These are phyloP conservation scores for Mycosarcoma maydis DNA, from an alignment of 1,284 basidiomycete genomes.

Conservation along the genomic window DNA sequence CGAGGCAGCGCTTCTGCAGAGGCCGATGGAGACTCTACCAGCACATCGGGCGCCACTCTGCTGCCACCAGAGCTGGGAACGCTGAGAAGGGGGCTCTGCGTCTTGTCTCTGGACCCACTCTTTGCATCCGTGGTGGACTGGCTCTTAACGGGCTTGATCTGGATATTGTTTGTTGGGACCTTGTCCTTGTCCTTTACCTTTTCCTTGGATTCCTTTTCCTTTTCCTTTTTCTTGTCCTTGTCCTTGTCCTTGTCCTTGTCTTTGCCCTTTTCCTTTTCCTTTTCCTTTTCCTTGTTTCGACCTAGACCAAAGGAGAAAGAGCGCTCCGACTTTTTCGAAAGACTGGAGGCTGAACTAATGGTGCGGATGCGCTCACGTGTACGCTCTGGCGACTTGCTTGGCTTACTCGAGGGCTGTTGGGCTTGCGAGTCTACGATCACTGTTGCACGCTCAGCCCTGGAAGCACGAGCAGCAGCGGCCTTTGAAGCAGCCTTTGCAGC, in stretches of 20 bases:
- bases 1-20: slow-evolving; percentile 19
- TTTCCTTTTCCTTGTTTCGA: slow-evolving; percentile 27
- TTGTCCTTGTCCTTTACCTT: slow-evolving; percentile 6
- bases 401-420: neutral
- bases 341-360: slow-evolving; percentile 19
- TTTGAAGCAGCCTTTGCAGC: no score
- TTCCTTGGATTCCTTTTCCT: neutral
- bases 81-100: slow-evolving; percentile 8
- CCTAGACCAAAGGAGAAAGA: slow-evolving; percentile 28
- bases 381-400: slow-evolving; percentile 17
- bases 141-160: neutral
- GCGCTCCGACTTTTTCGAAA: slow-evolving; percentile 44
- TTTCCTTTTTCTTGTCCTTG: neutral
- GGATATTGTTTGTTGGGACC: slow-evolving; percentile 2
- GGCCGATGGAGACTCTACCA: slow-evolving; percentile 30
- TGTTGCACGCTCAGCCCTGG: slow-evolving; percentile 4
- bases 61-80: slow-evolving; percentile 7
- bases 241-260: slow-evolving; percentile 10
- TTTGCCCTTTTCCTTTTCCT: slow-evolving; percentile 12
- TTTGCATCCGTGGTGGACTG: slow-evolving; percentile 7
- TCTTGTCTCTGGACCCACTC: slow-evolving; percentile 4
- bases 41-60: slow-evolving; percentile 3
- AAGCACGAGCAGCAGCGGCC: slow-evolving; percentile 2
- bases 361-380: slow-evolving; percentile 16
- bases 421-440: slow-evolving; percentile 2